Conservation (phyloP, 345 rosid species). For the Syzygium aqueum region DNA sequence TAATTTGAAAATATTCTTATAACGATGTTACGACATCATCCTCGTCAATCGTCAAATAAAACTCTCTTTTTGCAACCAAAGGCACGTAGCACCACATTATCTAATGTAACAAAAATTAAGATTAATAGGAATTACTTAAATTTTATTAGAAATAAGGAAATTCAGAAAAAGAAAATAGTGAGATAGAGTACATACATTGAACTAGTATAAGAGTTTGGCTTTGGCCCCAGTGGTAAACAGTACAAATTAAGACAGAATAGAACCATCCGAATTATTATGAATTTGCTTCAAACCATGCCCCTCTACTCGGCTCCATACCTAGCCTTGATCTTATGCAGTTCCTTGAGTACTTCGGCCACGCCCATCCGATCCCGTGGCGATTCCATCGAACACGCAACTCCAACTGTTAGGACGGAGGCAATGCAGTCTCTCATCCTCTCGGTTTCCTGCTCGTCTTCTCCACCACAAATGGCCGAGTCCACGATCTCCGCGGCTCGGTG, state of each 20-base stretch:
- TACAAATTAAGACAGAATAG: too few relatives aligned
- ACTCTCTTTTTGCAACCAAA: too few relatives aligned
- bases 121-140: too few relatives aligned
- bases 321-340: not conserved
- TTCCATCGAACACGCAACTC: not conserved
- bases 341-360: not conserved
- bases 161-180: too few relatives aligned
- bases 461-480: not conserved
- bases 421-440: not conserved
- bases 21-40: not conserved
- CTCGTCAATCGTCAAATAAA: too few relatives aligned
- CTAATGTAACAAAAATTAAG: too few relatives aligned
- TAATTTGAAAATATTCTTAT: fast-evolving
- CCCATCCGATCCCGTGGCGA: not conserved
- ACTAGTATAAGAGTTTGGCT: too few relatives aligned
- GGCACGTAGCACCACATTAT: too few relatives aligned
- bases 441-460: fast-evolving
- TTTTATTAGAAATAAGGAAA: too few relatives aligned
- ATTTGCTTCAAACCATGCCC: not conserved
- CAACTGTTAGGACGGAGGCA: fast-evolving
- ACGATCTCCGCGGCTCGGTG: not conserved
- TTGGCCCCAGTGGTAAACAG: too few relatives aligned
- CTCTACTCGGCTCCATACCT: not conserved
- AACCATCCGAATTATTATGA: not conserved
- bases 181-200: too few relatives aligned